Evolutionary conservation across 2,329 filamentous ascomycete genomes (phyloP), one percentile per base, ranked within the genome.

Genomic region (Cadophora malorum): DNA sequence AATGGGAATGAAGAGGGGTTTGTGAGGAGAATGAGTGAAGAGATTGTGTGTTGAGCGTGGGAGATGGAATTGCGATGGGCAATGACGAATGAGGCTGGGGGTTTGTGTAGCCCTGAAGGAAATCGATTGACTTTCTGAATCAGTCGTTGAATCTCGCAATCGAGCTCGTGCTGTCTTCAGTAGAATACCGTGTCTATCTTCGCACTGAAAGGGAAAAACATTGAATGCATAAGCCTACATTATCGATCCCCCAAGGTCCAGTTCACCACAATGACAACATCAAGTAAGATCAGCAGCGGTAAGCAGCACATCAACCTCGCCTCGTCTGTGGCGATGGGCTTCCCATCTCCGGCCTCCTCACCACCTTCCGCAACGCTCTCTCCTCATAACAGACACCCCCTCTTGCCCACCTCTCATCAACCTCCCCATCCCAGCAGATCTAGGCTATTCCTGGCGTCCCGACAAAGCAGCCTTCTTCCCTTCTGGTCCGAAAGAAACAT

Each of bases 381-480:
- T 45, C 52, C 25, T 63, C 3, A 49, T 63, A 7, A 63, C 14
- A 19, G 45, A 61, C 6, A 63, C 41, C 3, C 60, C 45, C 16
- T 63, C 60, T 19, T 63, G 41, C 12, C 45, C 58, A 45, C 58
- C 23, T 23, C 45, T 63, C 14, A 38, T 63, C 45, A 63, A 35
- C 21, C 28, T 35, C 19, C 60, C 47, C 60, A 52, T 63, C n/a
- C 23, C 45, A 28, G 50, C 28, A 2, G 60, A 63, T 25, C 47
- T 63, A 23, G 60, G 60, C 3, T 63, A 63, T 33, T 63, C 60
- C 28, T 63, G 60, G 60, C 60, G 60, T 16, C 60, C 60, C 19
- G 60, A 63, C 60, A 63, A 63, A 38, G 41, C 28, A 23, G 16
- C 45, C 2, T 63, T 63, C 47, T 63, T 52, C n/a, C 47, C 60